These are phyloP conservation scores for Kluyveromyces dobzhanskii DNA, from an alignment of 805 yeast genomes.

Conservation along the genomic window DNA sequence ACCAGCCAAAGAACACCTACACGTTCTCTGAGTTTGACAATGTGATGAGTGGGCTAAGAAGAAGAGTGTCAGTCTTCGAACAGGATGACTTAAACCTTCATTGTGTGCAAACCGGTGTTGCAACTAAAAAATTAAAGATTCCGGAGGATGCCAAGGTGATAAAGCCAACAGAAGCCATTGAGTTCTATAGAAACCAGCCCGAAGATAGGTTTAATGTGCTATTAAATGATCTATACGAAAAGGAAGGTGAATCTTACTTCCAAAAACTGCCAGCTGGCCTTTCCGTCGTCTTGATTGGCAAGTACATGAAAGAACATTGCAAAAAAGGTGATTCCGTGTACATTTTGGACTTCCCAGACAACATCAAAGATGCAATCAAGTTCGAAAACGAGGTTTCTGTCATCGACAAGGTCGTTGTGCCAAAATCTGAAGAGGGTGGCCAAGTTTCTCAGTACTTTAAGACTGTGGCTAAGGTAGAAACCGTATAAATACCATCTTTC, in stretches of 20 bases:
- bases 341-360: constrained; percentile 51
- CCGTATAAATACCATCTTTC: constrained; percentile 8
- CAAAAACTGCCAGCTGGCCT: constrained; percentile 30
- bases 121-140: constrained; percentile 15
- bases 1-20: constrained; percentile 28
- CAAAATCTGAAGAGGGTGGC: constrained; percentile 22
- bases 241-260: constrained; percentile 22
- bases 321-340: constrained; percentile 38
- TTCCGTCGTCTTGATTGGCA: constrained; percentile 26
- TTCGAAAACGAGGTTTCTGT: constrained; percentile 64
- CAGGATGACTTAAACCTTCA: constrained; percentile 36
- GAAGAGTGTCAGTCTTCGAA: constrained; percentile 38
- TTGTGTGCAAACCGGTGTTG: constrained; percentile 26
- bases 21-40: constrained; percentile 36
- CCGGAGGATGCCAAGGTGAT: constrained; percentile 29
- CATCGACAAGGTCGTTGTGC: constrained; percentile 31
- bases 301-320: constrained; percentile 21
- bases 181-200: constrained; percentile 36
- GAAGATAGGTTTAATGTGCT: constrained; percentile 43
- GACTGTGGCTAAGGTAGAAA: constrained; percentile 49
- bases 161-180: constrained; percentile 44
- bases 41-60: constrained; percentile 40
- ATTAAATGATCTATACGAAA: constrained; percentile 35
- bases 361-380: constrained; percentile 57
- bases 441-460: constrained; percentile 56